Evolutionary conservation across 192 early-diverging fungal genomes (phyloP), one percentile per base, ranked within the genome.

Genomic region (Diversispora eburnea): DNA sequence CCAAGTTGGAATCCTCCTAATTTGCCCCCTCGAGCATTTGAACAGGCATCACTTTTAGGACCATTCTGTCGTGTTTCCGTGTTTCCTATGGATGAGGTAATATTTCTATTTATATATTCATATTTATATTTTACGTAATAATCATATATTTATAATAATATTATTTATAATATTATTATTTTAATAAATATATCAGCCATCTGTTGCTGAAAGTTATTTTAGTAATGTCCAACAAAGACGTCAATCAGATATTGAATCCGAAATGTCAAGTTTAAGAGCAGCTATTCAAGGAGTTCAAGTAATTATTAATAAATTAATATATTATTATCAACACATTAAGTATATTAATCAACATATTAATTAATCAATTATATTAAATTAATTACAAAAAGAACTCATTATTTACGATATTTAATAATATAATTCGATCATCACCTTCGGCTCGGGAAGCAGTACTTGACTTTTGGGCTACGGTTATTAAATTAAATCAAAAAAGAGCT

Each of bases 41-140:
- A 93, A 70, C 66, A 86, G 4, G 58, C 84, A 10, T 87, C 90
- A n/a, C 76, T 93, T 43, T 79, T 95, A 0, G 94, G 94, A 3
- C 91, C 90, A 9, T 93, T 92, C 57, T 88, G 93, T 67, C 78
- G 76, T 54, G 64, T 85, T 0, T 84, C 82, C 54, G 85, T 75
- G 42, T 90, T 88, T 48, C 85, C 82, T 12, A 73, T 74, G 22
- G 79, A 83, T 68, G 82, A 80, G 66, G 81, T 64, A 39, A 55
- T n/a, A 39, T 8, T 9, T 41, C 41, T 8, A 17, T 49, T 55
- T n/a, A 57, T 8, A 19, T 33, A 52, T 51, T 67, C 4, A 45
- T 42, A 3, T 49, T 39, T 3, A 48, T 48, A 20, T 42, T 67
- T 5, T 20, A 22, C 20, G 22, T 48, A 51, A 12, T 33, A 10